These are phyloP conservation scores for Erysimum cheiri DNA, from an alignment of 441 rosid species.

Conservation along the genomic window DNA sequence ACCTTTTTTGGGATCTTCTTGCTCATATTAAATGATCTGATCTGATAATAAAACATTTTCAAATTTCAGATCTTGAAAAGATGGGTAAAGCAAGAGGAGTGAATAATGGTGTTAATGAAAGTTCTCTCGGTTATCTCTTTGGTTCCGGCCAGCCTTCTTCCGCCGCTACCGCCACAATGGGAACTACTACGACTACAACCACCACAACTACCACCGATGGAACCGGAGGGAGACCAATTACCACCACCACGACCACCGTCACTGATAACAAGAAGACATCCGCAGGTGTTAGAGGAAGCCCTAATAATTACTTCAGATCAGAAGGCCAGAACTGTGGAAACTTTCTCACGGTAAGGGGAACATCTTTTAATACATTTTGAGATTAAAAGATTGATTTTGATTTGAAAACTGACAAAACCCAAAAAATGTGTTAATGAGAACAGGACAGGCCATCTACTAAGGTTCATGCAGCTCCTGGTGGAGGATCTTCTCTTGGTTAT, in stretches of 20 bases:
- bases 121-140: conserved; percentile 71
- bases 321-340: conserved; percentile 88
- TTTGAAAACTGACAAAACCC: not conserved
- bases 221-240: conserved; percentile 41
- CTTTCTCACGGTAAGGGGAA: conserved; percentile 61
- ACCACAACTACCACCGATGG: conserved; percentile 38
- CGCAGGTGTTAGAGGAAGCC: conserved; percentile 62
- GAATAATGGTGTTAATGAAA: conserved; percentile 65
- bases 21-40: conserved; percentile 7
- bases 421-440: not conserved
- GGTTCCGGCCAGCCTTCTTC: conserved; percentile 47
- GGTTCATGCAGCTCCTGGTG: conserved; percentile 78
- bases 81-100: conserved; percentile 74
- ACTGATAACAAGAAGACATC: conserved; percentile 44
- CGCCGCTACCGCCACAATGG: conserved; percentile 34
- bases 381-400: not conserved
- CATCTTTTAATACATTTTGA: not conserved
- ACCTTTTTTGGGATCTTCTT: conserved; percentile 20
- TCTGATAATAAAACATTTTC: conserved; percentile 9
- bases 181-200: conserved; percentile 46
- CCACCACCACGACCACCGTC: conserved; percentile 43
- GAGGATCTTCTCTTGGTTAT: conserved; percentile 72
- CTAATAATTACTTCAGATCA: conserved; percentile 68
- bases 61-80: conserved; percentile 36
- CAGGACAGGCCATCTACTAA: conserved; percentile 77